Base-by-base conservation (phyloP, 164 flowering plant species). In the Aristolochia fimbriata region DNA sequence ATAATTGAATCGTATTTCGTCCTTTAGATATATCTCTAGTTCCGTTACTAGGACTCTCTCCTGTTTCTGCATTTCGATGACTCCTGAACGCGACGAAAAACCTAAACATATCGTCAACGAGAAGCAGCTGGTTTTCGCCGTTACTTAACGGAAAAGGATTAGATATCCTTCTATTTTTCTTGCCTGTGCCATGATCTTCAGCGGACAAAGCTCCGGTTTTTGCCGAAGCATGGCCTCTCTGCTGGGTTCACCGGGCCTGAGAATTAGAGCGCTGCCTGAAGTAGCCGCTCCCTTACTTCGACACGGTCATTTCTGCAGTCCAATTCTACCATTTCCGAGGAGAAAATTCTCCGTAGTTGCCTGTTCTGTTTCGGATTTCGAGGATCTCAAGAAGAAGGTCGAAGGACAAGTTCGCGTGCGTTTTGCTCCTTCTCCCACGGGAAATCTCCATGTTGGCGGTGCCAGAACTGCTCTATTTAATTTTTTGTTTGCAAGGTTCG, bases 391-490 rank as follows among this genome's bases (percentile, higher is more conserved):
- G 53, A 61, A 60, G 63, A 63, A 31, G 63, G 71, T 17, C 9
- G 71, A 66, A 25, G 84, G 72, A 57, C 69, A 77, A 50, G 88
- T 88, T 56, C 77, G 96, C 10, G 96, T 88, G 22, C 94, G 99
- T 9, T 93, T 93, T 51, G 97, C 97, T 58, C 99, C 99, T 63
- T 90, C 97, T 1, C 99, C 99, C 0, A 93, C 99, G 20, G 97
- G 99, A 5, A 86, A 87, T 62, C 91, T 93, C 43, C 99, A 93
- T 47, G 97, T 93, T 2, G 99, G 99, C 2, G 97, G 99, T 30
- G 95, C 97, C 4, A 71, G 97, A 67, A 93, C 99, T 7, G 99
- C 97, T 4, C 92, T 90, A n/a, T 93, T 82, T 74, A 90, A 90
- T 63, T 93, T 88, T 66, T 59, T 93, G 65, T 90, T 87, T 51